Percentiles rank a stretch among this genome's conserved stretches.
Evolutionary conservation across 2,329 filamentous ascomycete species (phyloP).

Genomic region (Didymella keratinophila): DNA sequence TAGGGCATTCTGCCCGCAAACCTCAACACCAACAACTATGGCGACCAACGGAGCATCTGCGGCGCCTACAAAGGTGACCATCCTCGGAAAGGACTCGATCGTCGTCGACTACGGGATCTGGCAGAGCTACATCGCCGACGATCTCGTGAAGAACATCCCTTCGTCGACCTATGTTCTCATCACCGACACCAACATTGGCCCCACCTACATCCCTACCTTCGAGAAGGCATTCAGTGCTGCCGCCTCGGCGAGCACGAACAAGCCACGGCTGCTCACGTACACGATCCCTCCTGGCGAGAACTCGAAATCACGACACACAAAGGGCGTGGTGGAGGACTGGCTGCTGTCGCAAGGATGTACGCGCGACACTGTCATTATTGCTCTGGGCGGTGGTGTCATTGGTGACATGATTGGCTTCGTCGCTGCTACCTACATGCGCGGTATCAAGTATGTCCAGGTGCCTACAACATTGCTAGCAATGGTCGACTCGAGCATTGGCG

Average conservation of each 20-base stretch:
- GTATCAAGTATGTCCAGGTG: constrained; percentile 94
- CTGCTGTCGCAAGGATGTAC: constrained; percentile 92
- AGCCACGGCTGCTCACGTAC: constrained; percentile 80
- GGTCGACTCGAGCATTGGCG: constrained; percentile 98
- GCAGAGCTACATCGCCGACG: constrained; percentile 79
- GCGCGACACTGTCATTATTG: constrained; percentile 92
- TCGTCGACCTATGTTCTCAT: constrained; percentile 96
- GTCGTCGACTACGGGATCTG: constrained; percentile 91
- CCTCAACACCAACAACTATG: constrained; percentile 32
- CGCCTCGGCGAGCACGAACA: constrained; percentile 41
- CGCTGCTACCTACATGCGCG: constrained; percentile 97
- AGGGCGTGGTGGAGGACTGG: constrained; percentile 97
- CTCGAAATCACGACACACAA: constrained; percentile 91
- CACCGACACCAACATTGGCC: constrained; percentile 90
- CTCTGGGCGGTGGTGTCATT: constrained; percentile 94
- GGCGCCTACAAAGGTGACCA: constrained; percentile 71
- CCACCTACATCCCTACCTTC: constrained; percentile 83
- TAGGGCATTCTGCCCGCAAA: constrained; percentile 17
- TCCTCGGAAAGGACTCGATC: constrained; percentile 89
- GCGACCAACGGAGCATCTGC: constrained; percentile 38
- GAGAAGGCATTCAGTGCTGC: constrained; percentile 67
- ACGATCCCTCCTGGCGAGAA: constrained; percentile 92
- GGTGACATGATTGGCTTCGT: constrained; percentile 98
- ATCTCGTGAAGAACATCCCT: constrained; percentile 77
- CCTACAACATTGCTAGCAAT: constrained; percentile 94